Percentiles rank a stretch among this genome's conserved stretches.
phyloP scores from a whole-genome alignment of 805 yeast species.

The Nakazawaea ambrosiae region DNA sequence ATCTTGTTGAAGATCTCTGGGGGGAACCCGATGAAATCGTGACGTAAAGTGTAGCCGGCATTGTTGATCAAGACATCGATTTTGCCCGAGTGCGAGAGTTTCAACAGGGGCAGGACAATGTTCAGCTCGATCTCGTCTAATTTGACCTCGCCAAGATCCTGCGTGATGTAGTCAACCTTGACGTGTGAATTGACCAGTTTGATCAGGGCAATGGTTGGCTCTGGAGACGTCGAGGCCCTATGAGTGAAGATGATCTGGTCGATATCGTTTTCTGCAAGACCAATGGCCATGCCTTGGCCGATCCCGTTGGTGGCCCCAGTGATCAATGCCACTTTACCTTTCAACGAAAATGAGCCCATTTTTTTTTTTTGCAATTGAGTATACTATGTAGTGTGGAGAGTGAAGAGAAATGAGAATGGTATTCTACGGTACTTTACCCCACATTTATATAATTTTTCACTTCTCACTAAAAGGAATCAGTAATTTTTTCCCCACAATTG shows the following conservation, averaged over 20 bases:
- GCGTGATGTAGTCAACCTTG: slow-evolving; percentile 19
- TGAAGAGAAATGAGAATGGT: slow-evolving; percentile 6
- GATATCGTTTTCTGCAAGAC: slow-evolving; percentile 45
- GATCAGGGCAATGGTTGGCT: slow-evolving; percentile 21
- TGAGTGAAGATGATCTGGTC: slow-evolving; percentile 31
- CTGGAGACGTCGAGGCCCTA: slow-evolving; percentile 24
- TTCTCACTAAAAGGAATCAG: too few relatives aligned
- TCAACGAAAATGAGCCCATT: slow-evolving; percentile 26
- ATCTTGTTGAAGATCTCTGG: slow-evolving; percentile 31
- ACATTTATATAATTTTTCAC: too few relatives aligned
- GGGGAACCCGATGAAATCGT: slow-evolving; percentile 27
- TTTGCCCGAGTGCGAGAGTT: slow-evolving; percentile 21
- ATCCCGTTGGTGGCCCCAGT: slow-evolving; percentile 60
- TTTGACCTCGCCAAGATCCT: slow-evolving; percentile 21
- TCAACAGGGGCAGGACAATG: slow-evolving; percentile 25
- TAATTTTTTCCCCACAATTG: too few relatives aligned
- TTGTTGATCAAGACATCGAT: slow-evolving; percentile 27
- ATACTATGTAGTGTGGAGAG: too few relatives aligned
- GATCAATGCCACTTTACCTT: slow-evolving; percentile 34
- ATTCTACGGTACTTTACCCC: background rate
- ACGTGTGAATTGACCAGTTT: slow-evolving; percentile 19
- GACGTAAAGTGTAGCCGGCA: slow-evolving; percentile 28
- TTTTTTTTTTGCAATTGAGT: too few relatives aligned
- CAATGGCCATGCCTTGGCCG: slow-evolving; percentile 45
- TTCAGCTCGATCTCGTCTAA: slow-evolving; percentile 22